Conservation (phyloP, 1,284 basidiomycete species). For the Trichosporon ovoides region DNA sequence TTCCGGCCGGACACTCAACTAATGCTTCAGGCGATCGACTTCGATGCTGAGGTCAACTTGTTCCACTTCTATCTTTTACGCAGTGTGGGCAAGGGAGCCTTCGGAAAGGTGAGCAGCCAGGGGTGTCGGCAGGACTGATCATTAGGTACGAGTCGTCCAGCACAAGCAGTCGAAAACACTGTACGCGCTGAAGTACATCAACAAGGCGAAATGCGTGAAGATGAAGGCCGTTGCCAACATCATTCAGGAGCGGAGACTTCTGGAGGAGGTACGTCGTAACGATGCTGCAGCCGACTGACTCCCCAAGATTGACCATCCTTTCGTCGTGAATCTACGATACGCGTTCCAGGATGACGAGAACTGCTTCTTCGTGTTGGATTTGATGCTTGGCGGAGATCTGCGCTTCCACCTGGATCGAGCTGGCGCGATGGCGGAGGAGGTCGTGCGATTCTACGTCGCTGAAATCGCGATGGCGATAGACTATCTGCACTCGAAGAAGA, state of each 20-base stretch:
- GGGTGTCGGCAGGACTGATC: not conserved
- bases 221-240: conserved; percentile 98
- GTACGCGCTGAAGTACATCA: conserved; percentile 98
- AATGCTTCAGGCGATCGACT: conserved; percentile 78
- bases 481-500: conserved; percentile 84
- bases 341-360: conserved; percentile 98
- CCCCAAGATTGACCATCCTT: conserved; percentile 72
- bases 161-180: conserved; percentile 94
- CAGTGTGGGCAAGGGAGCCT: conserved; percentile 95
- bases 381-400: conserved; percentile 93
- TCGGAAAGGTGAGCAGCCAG: conserved; percentile 70
- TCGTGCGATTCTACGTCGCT: conserved; percentile 83
- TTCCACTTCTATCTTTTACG: conserved; percentile 93
- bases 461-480: conserved; percentile 79
- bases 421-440: conserved; percentile 68
- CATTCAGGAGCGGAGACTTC: conserved; percentile 82
- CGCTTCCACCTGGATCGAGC: conserved; percentile 85
- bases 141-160: conserved; percentile 91
- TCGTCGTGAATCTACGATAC: conserved; percentile 89
- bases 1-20: not conserved
- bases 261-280: conserved; percentile 69
- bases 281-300: not conserved
- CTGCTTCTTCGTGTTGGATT: conserved; percentile 93
- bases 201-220: conserved; percentile 94
- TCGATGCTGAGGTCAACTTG: conserved; percentile 92